Conservation (phyloP, 1,284 basidiomycete species). For the Stygiomarasmius scandens region DNA sequence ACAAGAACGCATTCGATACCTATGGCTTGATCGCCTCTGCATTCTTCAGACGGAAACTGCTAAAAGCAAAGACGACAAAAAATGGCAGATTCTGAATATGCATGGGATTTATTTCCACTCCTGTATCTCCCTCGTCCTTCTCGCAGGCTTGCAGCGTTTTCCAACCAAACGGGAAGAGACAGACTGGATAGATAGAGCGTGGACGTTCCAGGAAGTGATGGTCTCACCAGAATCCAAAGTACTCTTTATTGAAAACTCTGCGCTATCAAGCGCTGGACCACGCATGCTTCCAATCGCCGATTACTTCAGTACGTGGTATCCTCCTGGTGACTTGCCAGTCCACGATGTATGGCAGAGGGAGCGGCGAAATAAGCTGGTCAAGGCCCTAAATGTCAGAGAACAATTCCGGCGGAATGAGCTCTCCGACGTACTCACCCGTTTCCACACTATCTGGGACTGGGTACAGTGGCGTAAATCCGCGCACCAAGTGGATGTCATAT, state of each 20-base stretch:
- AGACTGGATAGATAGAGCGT: neutral
- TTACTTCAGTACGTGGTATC: too few species aligned
- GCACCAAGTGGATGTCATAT: neutral
- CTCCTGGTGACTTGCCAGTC: too few species aligned
- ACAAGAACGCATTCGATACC: neutral
- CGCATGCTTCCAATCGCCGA: neutral
- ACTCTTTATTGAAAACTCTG: neutral
- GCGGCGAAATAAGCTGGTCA: too few species aligned
- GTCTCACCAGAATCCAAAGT: neutral
- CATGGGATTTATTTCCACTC: neutral
- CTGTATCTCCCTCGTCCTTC: neutral
- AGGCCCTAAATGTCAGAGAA: too few species aligned
- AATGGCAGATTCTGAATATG: neutral
- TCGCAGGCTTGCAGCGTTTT: neutral
- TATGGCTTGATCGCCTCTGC: neutral
- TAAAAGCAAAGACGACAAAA: neutral
- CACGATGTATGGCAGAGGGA: too few species aligned
- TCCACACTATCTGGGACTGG: neutral
- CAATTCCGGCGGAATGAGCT: too few species aligned
- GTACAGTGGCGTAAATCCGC: neutral
- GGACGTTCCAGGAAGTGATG: slow-evolving; percentile 2
- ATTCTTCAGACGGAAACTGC: neutral
- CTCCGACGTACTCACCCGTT: neutral
- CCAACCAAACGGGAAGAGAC: neutral
- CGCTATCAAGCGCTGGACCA: neutral